Base-by-base conservation (phyloP, 2,329 filamentous ascomycete species). In the Ceratocystis lukuohia region DNA sequence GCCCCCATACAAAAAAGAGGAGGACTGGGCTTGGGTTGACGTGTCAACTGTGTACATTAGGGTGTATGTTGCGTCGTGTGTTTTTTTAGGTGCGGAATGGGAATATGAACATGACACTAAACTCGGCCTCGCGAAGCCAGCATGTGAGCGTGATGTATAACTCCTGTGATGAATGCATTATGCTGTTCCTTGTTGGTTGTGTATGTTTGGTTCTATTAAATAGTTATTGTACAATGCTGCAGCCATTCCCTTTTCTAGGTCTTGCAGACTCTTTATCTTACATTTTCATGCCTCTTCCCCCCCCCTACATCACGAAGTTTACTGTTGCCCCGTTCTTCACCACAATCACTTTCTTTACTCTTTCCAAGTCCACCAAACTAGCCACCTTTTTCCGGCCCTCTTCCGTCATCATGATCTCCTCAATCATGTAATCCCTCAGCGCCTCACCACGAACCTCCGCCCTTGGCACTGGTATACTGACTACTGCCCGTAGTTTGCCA, bases 401-500 rank as follows among this genome's bases (percentile, higher is more conserved):
- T 0, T 83, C 77, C 1, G 84, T 86, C 66, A 80, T 76, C 61
- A 88, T 71, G 5, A 94, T 80, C 69, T 84, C 79, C 2, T 76
- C 76, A 1, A 87, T 76, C 59, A 92, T 77, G 81, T 85, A 91
- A 12, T 79, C 76, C 67, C 80, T 77, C 68, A 88, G 76, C 64
- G 74, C 76, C 53, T 50, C 46, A 1, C 67, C 64, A 45, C 45
- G 25, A 12, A 61, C 28, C 2, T 79, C 75, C 10, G 74, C 77
- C 30, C 73, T 70, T 56, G 80, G 77, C 33, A 79, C 79, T 0
- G 83, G 79, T 28, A 94, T 84, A 1, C 85, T 78, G n/a, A 87
- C 80, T 0, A 83, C 83, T 69, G 87, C 87, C 46, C 84, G 84
- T 69, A 89, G 75, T 74, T 88, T 91, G n/a, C 91, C 90, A 72